Evolutionary conservation across 164 flowering plant genomes (phyloP), one percentile per base, ranked within the genome.

Genomic region (Tetrastigma voinierianum): DNA sequence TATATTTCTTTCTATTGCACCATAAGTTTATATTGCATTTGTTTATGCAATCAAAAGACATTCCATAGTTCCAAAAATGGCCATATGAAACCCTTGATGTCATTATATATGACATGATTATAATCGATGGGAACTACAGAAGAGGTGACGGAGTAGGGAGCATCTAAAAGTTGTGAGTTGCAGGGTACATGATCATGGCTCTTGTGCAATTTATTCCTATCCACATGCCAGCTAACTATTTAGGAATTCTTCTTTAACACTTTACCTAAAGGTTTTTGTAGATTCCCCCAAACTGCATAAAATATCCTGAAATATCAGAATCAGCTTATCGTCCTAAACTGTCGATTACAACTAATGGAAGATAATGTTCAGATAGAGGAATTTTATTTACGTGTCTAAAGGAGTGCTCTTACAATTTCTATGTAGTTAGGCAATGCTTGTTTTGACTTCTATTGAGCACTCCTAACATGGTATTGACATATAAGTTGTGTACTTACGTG

Each of bases 241-340:
- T 44, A 64, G 75, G 76, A 74, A 75, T 76, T 70, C 67, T 45
- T n/a, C 74, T 71, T 74, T 77, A 60, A 46, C 48, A 63, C 71
- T 74, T 79, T 84, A 14, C 46, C 51, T 23, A 72, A 74, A 67
- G 73, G 61, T 47, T 57, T 67, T 61, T 64, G 52, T 45, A 61
- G 83, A 78, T 77, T 79, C 82, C 69, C 64, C 57, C 74, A 72
- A 78, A 78, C 81, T 72, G 78, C 69, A 75, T 65, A 74, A 74
- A 72, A 76, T 72, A 77, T 75, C 66, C 75, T 63, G 59, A 71
- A 52, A 74, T 57, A 84, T 79, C 82, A 81, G 80, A 83, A 83
- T 78, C 82, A 46, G 63, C 61, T 70, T 67, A 71, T 73, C 44
- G 75, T 63, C 64, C 72, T 17, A 19, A 79, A 74, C 75, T 69